Conservation (phyloP, 345 rosid genomes). For the Excoecaria cochinchinensis region DNA sequence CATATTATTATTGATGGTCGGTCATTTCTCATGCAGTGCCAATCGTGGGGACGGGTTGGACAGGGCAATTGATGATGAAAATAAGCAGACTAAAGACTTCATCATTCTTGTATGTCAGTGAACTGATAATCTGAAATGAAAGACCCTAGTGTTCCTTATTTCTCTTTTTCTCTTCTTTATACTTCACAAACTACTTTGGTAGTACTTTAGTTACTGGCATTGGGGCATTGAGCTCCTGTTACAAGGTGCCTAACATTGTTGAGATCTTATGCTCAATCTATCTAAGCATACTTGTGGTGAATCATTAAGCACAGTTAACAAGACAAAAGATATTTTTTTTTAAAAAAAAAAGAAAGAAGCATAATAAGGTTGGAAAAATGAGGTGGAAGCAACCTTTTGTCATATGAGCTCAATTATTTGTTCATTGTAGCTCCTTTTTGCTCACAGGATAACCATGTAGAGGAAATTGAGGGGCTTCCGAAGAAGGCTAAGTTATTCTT, state of each 20-base stretch:
- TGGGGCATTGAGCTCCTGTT: not conserved
- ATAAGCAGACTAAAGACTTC: conserved; percentile 62
- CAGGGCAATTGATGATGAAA: conserved; percentile 59
- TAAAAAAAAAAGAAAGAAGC: not conserved
- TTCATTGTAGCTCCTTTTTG: not conserved
- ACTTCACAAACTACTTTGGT: not conserved
- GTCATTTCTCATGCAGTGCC: conserved; percentile 26
- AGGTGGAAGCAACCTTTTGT: not conserved
- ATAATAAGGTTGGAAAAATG: not conserved
- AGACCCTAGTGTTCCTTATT: not conserved
- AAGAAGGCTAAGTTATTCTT: conserved; percentile 55
- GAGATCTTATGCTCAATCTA: not conserved
- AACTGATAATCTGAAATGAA: conserved; percentile 12
- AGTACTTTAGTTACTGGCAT: not conserved
- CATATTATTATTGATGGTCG: not conserved
- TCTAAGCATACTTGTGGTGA: not conserved
- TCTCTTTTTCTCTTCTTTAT: not conserved
- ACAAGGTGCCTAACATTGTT: not conserved
- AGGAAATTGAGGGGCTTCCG: conserved; percentile 46
- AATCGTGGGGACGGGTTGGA: conserved; percentile 63
- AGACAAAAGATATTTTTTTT: not conserved
- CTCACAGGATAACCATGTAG: conserved; percentile 55
- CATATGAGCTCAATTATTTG: conserved; percentile 15
- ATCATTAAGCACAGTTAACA: not conserved
- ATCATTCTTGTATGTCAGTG: conserved; percentile 57